Base-by-base conservation (phyloP, 257 asterid genomes). In the Echium plantagineum region DNA sequence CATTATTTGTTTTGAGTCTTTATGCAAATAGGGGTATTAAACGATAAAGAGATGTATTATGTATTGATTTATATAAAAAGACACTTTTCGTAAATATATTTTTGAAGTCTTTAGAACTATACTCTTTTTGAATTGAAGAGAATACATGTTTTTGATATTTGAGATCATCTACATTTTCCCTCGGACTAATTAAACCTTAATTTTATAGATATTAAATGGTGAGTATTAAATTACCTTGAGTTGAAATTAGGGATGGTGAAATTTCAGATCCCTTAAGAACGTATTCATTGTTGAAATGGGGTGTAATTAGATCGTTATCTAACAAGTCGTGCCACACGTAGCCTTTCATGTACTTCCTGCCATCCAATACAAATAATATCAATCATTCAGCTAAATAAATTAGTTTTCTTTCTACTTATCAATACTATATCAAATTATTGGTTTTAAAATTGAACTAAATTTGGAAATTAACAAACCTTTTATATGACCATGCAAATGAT, bases 271-370 rank as follows among this genome's bases (percentile, higher is more conserved):
- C 98, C 73, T 88, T 88, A 60, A 91, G 84, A 16, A 91, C 96
- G 61, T 82, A 91, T 74, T 91, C 98, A 71, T 82, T 85, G 81
- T 91, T 94, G 6, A 94, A 84, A 55, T 87, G 72, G 4, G 98
- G 96, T 59, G 91, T 91, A 28, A 91, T 82, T 17, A 91, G 91
- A 82, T 91, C 98, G 72, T 91, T 96, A 74, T 91, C 98, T 20
- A 82, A 38, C 71, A 87, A 79, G 68, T 91, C 98, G 75, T 91
- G 96, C 98, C 98, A 91, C 9, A 91, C 94, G 63, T 79, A 84
- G 3, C 95, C 94, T 16, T 78, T 75, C 76, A 80, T 91, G 69
- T 88, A 91, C 61, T 69, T 87, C 78, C 97, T 90, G 75, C 63
- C 17, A 42, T 42, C 49, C 2, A 24, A 24, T 24, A 1, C 26